A percentile compares a stretch with the other conserved stretches of the same genome.
phyloP scores from a whole-genome alignment of 768 basidiomycete genomes.

The Lactarius evosmus region DNA sequence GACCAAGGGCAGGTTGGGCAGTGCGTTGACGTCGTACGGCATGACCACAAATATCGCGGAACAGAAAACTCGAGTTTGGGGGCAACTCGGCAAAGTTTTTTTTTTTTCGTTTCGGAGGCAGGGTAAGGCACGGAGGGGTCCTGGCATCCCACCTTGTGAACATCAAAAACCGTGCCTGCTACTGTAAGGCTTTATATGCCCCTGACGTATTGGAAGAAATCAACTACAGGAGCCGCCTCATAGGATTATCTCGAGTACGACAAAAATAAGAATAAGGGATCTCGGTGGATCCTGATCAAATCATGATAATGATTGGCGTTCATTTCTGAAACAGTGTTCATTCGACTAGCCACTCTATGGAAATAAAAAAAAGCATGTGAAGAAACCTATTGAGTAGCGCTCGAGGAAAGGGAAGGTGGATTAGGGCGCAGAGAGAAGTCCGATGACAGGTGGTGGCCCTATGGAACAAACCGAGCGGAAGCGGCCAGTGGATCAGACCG shows the following conservation, averaged over 20 bases:
- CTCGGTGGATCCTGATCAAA: slow-evolving; percentile 1
- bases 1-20: neutral
- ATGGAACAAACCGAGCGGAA: neutral
- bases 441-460: slow-evolving; percentile 1
- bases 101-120: no score
- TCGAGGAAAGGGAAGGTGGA: neutral
- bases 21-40: neutral
- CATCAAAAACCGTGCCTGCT: neutral
- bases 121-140: neutral
- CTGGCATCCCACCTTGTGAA: neutral
- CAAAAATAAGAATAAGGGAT: neutral
- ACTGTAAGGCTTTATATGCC: neutral
- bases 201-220: neutral
- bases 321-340: neutral
- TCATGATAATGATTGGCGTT: neutral
- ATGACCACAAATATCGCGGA: neutral
- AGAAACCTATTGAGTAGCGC: neutral
- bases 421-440: slow-evolving; percentile 19
- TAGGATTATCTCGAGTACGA: neutral
- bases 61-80: neutral
- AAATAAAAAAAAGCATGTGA: neutral
- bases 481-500: neutral
- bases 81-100: neutral
- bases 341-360: neutral
- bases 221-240: neutral